Evolutionary conservation across 495 filamentous ascomycete genomes (phyloP).

Genomic region (Astrocystis sublimbata): DNA sequence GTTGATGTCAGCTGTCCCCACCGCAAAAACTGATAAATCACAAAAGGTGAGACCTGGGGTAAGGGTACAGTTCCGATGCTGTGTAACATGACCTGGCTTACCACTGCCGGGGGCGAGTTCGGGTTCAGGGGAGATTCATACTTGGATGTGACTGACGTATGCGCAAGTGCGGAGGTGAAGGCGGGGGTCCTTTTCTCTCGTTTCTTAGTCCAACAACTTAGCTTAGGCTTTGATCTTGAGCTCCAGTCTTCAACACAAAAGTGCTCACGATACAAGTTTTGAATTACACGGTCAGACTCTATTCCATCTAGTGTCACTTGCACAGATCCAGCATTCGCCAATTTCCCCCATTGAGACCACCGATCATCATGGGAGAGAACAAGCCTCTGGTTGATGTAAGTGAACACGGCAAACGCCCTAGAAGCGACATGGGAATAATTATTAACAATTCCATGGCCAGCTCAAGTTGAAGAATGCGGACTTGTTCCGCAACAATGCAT

Average conservation of each 20-base stretch:
- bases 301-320: too few relatives aligned
- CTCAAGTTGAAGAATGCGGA: slow-evolving; percentile 58
- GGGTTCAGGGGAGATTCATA: not conserved
- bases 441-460: slow-evolving; percentile 1
- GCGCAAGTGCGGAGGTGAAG: not conserved
- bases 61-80: not conserved
- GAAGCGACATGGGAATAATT: not conserved
- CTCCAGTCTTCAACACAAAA: not conserved
- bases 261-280: not conserved
- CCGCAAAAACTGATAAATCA: not conserved
- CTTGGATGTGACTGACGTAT: not conserved
- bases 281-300: not conserved
- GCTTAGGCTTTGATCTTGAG: not conserved
- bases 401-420: not conserved
- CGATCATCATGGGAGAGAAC: not conserved
- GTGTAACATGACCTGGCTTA: not conserved
- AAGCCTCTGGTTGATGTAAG: slow-evolving; percentile 16
- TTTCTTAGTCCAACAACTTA: not conserved
- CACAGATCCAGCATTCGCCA: too few relatives aligned
- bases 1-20: not conserved
- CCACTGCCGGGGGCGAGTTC: not conserved
- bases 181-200: slow-evolving; percentile 1
- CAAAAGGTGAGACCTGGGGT: not conserved
- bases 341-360: not conserved
- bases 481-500: slow-evolving; percentile 61